A percentile compares a stretch with the other conserved stretches of the same genome.
Evolutionary conservation across 2,329 filamentous ascomycete genomes (phyloP).

Genomic region (Metarhizium humberi): DNA sequence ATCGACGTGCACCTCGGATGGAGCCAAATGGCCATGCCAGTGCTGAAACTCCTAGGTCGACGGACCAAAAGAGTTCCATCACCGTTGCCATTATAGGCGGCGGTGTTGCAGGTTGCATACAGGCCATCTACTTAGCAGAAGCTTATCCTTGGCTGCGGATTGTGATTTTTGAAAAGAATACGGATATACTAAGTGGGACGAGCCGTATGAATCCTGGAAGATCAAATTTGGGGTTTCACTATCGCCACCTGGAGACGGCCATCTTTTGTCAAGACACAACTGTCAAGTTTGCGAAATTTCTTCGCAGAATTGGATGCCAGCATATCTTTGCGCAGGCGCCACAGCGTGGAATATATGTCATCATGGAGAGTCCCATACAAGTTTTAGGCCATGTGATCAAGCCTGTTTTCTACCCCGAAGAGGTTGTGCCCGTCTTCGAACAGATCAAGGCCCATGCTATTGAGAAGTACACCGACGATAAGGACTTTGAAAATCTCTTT

Average conservation of each 20-base stretch:
- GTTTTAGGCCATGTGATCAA: not conserved
- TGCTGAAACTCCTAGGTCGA: too few species aligned
- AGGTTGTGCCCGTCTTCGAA: not conserved
- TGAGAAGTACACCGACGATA: not conserved
- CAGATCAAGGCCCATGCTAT: conserved; percentile 1
- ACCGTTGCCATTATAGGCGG: conserved; percentile 1
- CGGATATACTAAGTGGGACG: not conserved
- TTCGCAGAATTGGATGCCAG: conserved; percentile 1
- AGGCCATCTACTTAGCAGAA: conserved; percentile 1
- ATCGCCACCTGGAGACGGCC: conserved; percentile 1
- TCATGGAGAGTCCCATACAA: not conserved
- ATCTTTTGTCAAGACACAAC: conserved; percentile 3
- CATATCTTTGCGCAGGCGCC: conserved; percentile 1
- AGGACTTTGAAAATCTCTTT: not conserved
- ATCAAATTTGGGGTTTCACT: conserved; percentile 1
- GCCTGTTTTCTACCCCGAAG: not conserved
- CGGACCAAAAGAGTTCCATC: conserved; percentile 13
- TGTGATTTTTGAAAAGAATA: conserved; percentile 1
- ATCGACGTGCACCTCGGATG: too few species aligned
- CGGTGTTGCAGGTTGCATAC: not conserved
- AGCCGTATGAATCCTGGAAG: conserved; percentile 1
- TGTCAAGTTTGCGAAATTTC: conserved; percentile 1
- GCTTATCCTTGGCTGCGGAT: conserved; percentile 1
- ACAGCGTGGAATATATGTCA: conserved; percentile 1
- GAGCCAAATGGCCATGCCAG: too few species aligned